Percentiles rank a stretch among this genome's conserved stretches.
phyloP scores from a whole-genome alignment of 2,329 filamentous ascomycete genomes.

The Cladorrhinum sp. region DNA sequence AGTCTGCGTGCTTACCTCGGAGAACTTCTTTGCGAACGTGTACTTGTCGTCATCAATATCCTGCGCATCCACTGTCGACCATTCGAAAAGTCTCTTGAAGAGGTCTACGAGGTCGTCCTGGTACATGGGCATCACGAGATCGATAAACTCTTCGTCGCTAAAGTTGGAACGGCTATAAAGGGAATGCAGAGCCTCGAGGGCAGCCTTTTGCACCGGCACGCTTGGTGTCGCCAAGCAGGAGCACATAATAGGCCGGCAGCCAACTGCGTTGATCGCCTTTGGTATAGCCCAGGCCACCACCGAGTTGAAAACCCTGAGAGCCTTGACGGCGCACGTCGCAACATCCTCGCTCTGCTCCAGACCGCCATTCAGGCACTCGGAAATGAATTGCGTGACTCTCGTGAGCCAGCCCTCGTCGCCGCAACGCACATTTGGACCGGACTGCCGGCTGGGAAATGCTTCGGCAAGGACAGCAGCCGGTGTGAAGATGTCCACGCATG shows the following conservation, averaged over 20 bases:
- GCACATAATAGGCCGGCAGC: constrained; percentile 68
- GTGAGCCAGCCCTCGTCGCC: constrained; percentile 85
- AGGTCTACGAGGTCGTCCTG: constrained; percentile 67
- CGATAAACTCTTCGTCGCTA: constrained; percentile 72
- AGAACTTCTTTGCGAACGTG: constrained; percentile 86
- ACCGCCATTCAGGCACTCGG: constrained; percentile 66
- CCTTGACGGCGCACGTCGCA: constrained; percentile 69
- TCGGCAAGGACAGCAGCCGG: constrained; percentile 71
- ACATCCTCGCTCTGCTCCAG: constrained; percentile 64
- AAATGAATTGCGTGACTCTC: constrained; percentile 71
- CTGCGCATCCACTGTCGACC: constrained; percentile 74
- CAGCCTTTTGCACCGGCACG: constrained; percentile 72
- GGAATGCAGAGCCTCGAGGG: constrained; percentile 78
- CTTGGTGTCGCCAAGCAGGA: constrained; percentile 67
- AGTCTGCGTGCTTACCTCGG: constrained; percentile 63
- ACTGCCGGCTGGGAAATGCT: constrained; percentile 69
- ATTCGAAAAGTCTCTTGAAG: constrained; percentile 71
- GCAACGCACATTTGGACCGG: constrained; percentile 65
- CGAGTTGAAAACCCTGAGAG: constrained; percentile 72
- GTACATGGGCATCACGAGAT: constrained; percentile 77
- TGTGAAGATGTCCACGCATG: constrained; percentile 91
- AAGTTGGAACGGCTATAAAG: constrained; percentile 75
- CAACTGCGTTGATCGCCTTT: constrained; percentile 70
- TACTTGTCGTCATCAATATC: constrained; percentile 92
- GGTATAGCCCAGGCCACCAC: constrained; percentile 85